Percentiles rank a stretch among this genome's conserved stretches.
These are phyloP conservation scores for Xylaria telfairii DNA, from an alignment of 495 filamentous ascomycete genomes.

Conservation along the genomic window DNA sequence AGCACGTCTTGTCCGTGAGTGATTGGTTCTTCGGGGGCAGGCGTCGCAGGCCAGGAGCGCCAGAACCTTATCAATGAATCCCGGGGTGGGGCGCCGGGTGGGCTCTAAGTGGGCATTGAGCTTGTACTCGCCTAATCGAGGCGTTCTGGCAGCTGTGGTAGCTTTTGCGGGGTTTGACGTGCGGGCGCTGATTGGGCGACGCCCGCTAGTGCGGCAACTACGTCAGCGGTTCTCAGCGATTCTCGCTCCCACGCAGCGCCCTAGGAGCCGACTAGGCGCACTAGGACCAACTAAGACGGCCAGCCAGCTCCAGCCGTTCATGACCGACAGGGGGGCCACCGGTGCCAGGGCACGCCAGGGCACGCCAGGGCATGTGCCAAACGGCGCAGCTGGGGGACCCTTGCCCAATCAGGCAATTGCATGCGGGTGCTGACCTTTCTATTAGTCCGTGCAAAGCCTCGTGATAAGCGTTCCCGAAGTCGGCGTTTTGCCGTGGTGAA, in stretches of 20 bases:
- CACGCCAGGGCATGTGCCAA: not conserved
- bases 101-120: not conserved
- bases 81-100: constrained; percentile 12
- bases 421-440: constrained; percentile 22
- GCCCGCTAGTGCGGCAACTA: constrained; percentile 16
- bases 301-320: constrained; percentile 17
- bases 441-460: constrained; percentile 19
- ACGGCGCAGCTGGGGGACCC: not conserved
- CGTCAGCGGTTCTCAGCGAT: constrained; percentile 42
- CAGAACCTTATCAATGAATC: constrained; percentile 31
- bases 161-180: constrained; percentile 34
- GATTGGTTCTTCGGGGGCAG: constrained; percentile 1
- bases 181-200: constrained; percentile 31
- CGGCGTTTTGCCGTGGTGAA: constrained; percentile 3
- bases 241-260: constrained; percentile 13
- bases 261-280: not conserved
- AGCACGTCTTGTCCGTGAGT: not conserved
- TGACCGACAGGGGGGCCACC: constrained; percentile 4
- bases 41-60: not conserved
- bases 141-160: not conserved
- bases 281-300: not conserved
- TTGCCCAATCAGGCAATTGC: constrained; percentile 21
- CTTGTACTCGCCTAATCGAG: constrained; percentile 19
- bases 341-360: too few species aligned
- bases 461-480: constrained; percentile 20